Base-by-base conservation (phyloP, 2,329 filamentous ascomycete genomes). In the Aspergillus latus region DNA sequence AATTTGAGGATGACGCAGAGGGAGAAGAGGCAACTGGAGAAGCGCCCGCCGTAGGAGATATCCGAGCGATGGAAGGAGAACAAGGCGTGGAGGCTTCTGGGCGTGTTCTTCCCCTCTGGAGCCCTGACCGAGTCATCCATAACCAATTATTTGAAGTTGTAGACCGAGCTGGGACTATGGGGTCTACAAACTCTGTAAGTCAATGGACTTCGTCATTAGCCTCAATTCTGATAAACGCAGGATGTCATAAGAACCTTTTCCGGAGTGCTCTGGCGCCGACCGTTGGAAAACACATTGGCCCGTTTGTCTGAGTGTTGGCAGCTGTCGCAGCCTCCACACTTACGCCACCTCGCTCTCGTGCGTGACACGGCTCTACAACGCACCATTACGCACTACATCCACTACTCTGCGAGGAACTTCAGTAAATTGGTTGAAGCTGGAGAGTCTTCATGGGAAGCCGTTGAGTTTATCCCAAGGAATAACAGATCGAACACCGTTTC, bases 251-350 rank as follows among this genome's bases (percentile, higher is more conserved):
- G 71, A 61, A 44, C 65, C 61, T 65, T 75, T 6, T 74, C 81
- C 49, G 84, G 84, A 8, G 68, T 70, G 8, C 80, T 82, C 62
- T 85, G 80, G 69, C 77, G 76, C 52, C 74, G 82, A 49, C 80
- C 83, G 0, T 64, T 84, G 30, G 84, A 87, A 63, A 76, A 78
- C 30, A 70, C 78, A 16, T 65, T 86, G 21, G 70, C 69, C 48
- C 78, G 82, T 28, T 62, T 87, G 37, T 81, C 81, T 1, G 79
- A 84, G 54, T 73, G 77, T 53, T 85, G 83, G 79, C 78, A 83
- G 52, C 64, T 79, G 13, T 81, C 80, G n/a, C 84, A 87, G 62
- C 84, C 84, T 26, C 69, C 73, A 3, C 78, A 84, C 65, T 72
- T 86, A 21, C 78, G 80, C 15, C 82, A 85, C 63, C 69, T 85